Evolutionary conservation across 768 basidiomycete species (phyloP).

Genomic region (Rhodosporidiobolus odoratus): DNA sequence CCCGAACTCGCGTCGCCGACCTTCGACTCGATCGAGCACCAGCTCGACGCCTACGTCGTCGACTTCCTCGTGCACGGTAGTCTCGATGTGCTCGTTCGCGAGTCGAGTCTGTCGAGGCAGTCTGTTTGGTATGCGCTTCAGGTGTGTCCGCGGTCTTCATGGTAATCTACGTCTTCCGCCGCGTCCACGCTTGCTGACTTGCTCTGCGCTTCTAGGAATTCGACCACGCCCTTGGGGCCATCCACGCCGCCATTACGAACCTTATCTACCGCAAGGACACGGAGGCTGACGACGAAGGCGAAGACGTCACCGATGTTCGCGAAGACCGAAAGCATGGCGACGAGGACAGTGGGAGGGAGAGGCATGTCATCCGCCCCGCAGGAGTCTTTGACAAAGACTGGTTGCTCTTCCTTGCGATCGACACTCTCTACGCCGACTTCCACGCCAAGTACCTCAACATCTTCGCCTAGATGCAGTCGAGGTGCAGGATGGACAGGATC

Average conservation of each 20-base stretch:
- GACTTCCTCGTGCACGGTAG: slow-evolving; percentile 69
- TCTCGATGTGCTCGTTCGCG: slow-evolving; percentile 35
- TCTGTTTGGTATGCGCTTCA: slow-evolving; percentile 55
- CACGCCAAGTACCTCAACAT: slow-evolving; percentile 13
- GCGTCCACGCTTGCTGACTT: slow-evolving; percentile 46
- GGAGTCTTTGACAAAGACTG: slow-evolving; percentile 25
- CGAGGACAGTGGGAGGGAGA: slow-evolving; percentile 36
- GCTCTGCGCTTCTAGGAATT: slow-evolving; percentile 40
- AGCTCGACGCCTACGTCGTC: slow-evolving; percentile 61
- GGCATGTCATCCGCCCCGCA: slow-evolving; percentile 26
- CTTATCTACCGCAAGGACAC: slow-evolving; percentile 20
- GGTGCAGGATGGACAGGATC: neutral
- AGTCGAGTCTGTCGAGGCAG: slow-evolving; percentile 50
- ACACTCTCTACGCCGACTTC: slow-evolving; percentile 26
- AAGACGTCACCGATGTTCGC: slow-evolving; percentile 35
- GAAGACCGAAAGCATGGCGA: slow-evolving; percentile 32
- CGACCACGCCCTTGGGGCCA: slow-evolving; percentile 47
- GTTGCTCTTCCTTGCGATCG: slow-evolving; percentile 23
- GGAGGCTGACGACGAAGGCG: slow-evolving; percentile 13
- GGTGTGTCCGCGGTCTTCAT: slow-evolving; percentile 26
- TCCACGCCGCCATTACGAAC: slow-evolving; percentile 40
- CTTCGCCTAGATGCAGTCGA: slow-evolving; percentile 18
- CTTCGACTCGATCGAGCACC: slow-evolving; percentile 33
- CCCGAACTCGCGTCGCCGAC: slow-evolving; percentile 48
- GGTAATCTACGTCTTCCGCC: neutral